Base-by-base conservation (phyloP, 2,329 filamentous ascomycete species). In the Cladosporium sp. region DNA sequence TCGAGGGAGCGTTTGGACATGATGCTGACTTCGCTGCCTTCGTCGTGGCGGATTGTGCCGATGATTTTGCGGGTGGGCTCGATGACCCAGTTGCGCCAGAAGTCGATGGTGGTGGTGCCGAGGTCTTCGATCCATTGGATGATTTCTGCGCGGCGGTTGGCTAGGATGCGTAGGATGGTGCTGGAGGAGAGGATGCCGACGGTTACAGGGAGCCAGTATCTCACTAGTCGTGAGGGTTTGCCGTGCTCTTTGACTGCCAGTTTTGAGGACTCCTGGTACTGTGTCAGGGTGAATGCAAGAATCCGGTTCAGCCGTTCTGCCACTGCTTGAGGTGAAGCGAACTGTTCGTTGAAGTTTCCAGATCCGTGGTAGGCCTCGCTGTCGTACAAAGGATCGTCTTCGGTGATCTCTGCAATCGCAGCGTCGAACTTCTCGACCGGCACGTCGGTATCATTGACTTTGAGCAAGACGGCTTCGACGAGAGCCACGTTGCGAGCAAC, bases 31-130 rank as follows among this genome's bases (percentile, higher is more conserved):
- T 98, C 94, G 75, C 92, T 97, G 70, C 89, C 90, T 72, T 91
- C 88, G 73, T 98, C 92, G 76, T 98, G 95, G 5, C 94, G 89
- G 70, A 99, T 98, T 0, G 95, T 99, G 58, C 90, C 89, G 65
- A 99, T 86, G 21, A 99, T 84, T 75, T 92, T 94, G 71, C 88
- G 88, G 0, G 88, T 84, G 0, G 95, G 95, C 69, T 96, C 90
- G 13, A 99, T 82, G 3, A 99, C 90, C 95, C 95, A 99, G 76
- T 99, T 99, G 67, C 89, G 84, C 91, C 93, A 97, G 76, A 99
- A 99, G 77, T 96, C 94, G 63, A 91, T 85, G 0, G 89, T 81
- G 0, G 95, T 99, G 1, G 82, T 81, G 8, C 92, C 94, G 28
- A 97, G 80, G 69, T 95, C 91, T 39, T 85, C 83, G 53, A 96